Base-by-base conservation (phyloP, 139 green algal genomes). In the Closterium sp. region DNA sequence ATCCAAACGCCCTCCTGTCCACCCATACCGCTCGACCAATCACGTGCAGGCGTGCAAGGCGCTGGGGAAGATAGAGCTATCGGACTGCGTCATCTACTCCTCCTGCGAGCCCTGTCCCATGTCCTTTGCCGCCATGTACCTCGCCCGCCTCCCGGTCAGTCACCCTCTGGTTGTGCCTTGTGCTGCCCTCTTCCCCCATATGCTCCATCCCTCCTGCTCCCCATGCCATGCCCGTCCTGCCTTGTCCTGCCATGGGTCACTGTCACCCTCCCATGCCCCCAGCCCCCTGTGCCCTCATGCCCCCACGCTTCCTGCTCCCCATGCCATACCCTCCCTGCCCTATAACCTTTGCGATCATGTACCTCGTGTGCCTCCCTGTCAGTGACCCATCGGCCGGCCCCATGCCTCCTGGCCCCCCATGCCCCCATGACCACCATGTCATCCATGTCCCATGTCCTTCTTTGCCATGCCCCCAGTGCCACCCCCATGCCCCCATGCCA, bases 51-150 rank as follows among this genome's bases (percentile, higher is more conserved):
- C 93, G 19, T 94, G 92, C 86, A 50, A 95, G 34, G 92, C 93
- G 29, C 93, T 95, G 50, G 92, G 93, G 7, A 92, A 85, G 45
- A 86, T 94, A 30, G 93, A 95, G 86, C 86, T 95, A 22, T 86
- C 92, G 27, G 93, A 95, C 92, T 95, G 93, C 27, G 92, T 89
- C 22, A 95, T 95, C 91, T 95, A 95, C 88, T 90, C 92, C 6
- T 95, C 93, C 31, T 95, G 93, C 31, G 93, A 95, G 70, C 93
- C 93, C 5, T 95, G 93, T 34, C 93, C 93, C 70, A 95, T 95
- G 93, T 95, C 90, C 92, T 95, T 95, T 27, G 93, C 90, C 21
- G 93, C 93, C 62, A 94, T 95, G 38, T 93, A 95, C 86, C 85
- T 95, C 28, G 86, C 93, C 9, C 73, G 88, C 9, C 27, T 95